Evolutionary conservation across 73 alveolate genomes (phyloP).

Genomic region (Chromera velia): DNA sequence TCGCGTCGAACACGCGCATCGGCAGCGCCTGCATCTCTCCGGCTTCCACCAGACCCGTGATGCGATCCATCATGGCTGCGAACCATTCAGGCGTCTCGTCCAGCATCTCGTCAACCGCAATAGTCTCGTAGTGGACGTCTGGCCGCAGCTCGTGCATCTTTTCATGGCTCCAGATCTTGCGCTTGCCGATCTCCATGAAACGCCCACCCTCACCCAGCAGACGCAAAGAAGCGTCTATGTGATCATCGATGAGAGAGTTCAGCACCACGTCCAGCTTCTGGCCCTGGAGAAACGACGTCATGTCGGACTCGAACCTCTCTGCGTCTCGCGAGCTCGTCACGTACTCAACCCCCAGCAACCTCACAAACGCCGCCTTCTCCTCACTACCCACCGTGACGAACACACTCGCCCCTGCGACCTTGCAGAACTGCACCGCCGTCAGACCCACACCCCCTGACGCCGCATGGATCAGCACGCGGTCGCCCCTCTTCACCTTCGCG

Average conservation of each 20-base stretch:
- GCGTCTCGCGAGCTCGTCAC: constrained; percentile 35
- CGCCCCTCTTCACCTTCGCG: constrained; percentile 17
- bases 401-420: constrained; percentile 41
- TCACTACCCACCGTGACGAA: constrained; percentile 23
- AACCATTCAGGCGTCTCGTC: neutral
- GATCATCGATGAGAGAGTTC: constrained; percentile 19
- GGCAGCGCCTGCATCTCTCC: neutral
- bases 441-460: constrained; percentile 46
- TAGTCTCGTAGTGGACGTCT: neutral
- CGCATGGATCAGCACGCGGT: constrained; percentile 46
- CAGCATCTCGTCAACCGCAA: neutral
- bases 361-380: constrained; percentile 5
- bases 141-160: constrained; percentile 31
- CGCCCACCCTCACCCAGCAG: neutral
- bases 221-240: constrained; percentile 9
- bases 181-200: constrained; percentile 12
- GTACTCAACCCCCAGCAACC: constrained; percentile 29
- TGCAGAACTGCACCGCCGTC: constrained; percentile 42
- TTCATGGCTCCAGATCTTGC: constrained; percentile 39
- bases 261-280: constrained; percentile 17
- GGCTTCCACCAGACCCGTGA: neutral
- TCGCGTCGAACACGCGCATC: neutral
- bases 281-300: neutral
- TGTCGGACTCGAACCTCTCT: neutral
- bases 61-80: neutral